phyloP scores from a whole-genome alignment of 148 eudicot genomes.

The Selenicereus undatus region DNA sequence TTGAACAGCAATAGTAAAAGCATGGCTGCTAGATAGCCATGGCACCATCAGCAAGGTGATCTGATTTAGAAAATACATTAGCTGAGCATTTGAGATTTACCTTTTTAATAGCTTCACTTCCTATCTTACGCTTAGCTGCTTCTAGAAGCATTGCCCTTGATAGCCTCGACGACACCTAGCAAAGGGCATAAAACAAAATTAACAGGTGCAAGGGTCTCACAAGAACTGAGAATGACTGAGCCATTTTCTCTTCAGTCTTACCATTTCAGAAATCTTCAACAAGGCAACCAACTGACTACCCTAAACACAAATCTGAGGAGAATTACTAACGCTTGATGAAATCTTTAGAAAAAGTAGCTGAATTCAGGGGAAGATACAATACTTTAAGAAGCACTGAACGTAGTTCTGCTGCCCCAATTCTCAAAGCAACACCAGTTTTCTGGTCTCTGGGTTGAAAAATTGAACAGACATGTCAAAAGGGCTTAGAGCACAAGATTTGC shows the following conservation, averaged over 20 bases:
- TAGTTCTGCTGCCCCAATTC: constrained; percentile 62
- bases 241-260: constrained; percentile 1
- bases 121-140: constrained; percentile 71
- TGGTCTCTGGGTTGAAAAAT: constrained; percentile 45
- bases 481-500: not conserved
- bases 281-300: constrained; percentile 34
- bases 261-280: constrained; percentile 30
- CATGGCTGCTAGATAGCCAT: not conserved
- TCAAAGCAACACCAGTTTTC: constrained; percentile 49
- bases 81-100: constrained; percentile 27
- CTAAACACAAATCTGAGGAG: constrained; percentile 15
- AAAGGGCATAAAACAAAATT: not conserved
- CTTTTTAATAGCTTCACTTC: constrained; percentile 55
- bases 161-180: constrained; percentile 28
- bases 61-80: not conserved
- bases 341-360: not conserved
- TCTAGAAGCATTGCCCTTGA: constrained; percentile 55
- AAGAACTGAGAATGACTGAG: not conserved
- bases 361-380: constrained; percentile 20
- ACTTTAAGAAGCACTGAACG: constrained; percentile 64
- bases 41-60: not conserved
- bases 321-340: constrained; percentile 13
- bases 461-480: not conserved
- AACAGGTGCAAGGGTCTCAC: not conserved
- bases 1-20: not conserved